Conservation (phyloP, 768 basidiomycete genomes). For the Boletus edulis region DNA sequence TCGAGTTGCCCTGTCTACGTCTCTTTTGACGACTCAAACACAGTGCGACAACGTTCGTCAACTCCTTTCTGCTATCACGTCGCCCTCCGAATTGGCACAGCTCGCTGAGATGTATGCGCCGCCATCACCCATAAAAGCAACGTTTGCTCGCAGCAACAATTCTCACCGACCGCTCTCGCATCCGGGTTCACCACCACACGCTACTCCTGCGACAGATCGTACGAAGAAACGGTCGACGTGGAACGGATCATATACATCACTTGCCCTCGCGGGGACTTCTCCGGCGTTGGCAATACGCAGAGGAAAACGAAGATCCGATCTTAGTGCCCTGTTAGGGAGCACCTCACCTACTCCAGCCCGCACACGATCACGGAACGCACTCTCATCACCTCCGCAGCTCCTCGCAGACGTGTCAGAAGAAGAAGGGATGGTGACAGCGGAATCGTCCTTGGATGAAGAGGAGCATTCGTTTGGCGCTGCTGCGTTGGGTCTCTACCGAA, state of each 20-base stretch:
- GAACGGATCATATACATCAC: slow-evolving; percentile 64
- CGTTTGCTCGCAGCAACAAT: slow-evolving; percentile 23
- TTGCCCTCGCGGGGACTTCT: slow-evolving; percentile 48
- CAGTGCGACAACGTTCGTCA: slow-evolving; percentile 83
- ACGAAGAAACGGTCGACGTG: slow-evolving; percentile 66
- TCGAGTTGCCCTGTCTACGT: slow-evolving; percentile 69
- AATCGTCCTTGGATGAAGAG: slow-evolving; percentile 23
- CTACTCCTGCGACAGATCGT: slow-evolving; percentile 20
- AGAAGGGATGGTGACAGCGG: slow-evolving; percentile 25
- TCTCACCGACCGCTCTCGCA: slow-evolving; percentile 47
- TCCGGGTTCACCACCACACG: slow-evolving; percentile 27
- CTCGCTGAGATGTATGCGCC: slow-evolving; percentile 89
- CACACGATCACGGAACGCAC: slow-evolving; percentile 40
- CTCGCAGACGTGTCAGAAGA: slow-evolving; percentile 43
- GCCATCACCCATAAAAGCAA: slow-evolving; percentile 49
- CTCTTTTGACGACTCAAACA: slow-evolving; percentile 70
- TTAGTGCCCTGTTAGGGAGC: slow-evolving; percentile 44
- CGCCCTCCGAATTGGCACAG: slow-evolving; percentile 68
- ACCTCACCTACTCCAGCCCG: slow-evolving; percentile 23
- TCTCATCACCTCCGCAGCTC: slow-evolving; percentile 31
- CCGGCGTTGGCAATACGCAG: slow-evolving; percentile 39
- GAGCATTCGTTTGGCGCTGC: slow-evolving; percentile 55
- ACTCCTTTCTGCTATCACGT: slow-evolving; percentile 73
- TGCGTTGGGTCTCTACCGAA: slow-evolving; percentile 59
- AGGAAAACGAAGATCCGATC: slow-evolving; percentile 55